These are phyloP conservation scores for Scheffersomyces cryptocercus DNA, from an alignment of 1,139 yeast genomes.

Conservation along the genomic window DNA sequence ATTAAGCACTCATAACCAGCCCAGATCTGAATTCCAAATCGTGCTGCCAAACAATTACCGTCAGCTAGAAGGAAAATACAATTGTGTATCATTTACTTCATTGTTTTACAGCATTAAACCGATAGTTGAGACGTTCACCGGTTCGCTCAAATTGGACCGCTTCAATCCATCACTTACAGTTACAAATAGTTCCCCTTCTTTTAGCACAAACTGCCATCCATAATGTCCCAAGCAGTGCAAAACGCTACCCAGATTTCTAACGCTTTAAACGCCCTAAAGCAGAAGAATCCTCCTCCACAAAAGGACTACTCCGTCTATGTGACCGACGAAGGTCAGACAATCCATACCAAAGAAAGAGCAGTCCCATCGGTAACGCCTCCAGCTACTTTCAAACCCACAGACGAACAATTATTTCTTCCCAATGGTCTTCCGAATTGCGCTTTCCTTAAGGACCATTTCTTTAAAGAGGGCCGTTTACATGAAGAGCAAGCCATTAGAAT, in stretches of 20 bases:
- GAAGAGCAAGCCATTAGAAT: slow-evolving; percentile 74
- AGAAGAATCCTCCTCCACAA: slow-evolving; percentile 29
- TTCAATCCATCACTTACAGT: no score
- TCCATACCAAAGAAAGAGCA: slow-evolving; percentile 70
- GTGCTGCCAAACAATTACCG: no score
- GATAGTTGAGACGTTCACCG: no score
- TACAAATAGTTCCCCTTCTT: no score
- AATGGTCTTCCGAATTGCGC: slow-evolving; percentile 73
- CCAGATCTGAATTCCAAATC: no score
- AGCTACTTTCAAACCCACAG: slow-evolving; percentile 63
- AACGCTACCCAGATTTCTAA: slow-evolving; percentile 67
- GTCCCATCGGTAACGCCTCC: slow-evolving; percentile 69
- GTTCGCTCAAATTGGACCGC: no score
- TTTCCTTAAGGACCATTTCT: slow-evolving; percentile 73
- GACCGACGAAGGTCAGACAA: slow-evolving; percentile 67
- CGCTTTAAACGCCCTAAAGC: slow-evolving; percentile 72
- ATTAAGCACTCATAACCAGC: no score
- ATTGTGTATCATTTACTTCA: no score
- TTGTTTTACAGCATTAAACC: no score
- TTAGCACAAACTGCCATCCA: not conserved
- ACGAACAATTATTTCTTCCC: slow-evolving; percentile 62
- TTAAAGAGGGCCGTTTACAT: slow-evolving; percentile 76
- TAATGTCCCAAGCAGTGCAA: slow-evolving; percentile 19
- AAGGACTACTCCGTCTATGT: slow-evolving; percentile 57
- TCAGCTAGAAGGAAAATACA: no score